Conservation (phyloP, 768 basidiomycete species). For the Sporobolomyces pararoseus region DNA sequence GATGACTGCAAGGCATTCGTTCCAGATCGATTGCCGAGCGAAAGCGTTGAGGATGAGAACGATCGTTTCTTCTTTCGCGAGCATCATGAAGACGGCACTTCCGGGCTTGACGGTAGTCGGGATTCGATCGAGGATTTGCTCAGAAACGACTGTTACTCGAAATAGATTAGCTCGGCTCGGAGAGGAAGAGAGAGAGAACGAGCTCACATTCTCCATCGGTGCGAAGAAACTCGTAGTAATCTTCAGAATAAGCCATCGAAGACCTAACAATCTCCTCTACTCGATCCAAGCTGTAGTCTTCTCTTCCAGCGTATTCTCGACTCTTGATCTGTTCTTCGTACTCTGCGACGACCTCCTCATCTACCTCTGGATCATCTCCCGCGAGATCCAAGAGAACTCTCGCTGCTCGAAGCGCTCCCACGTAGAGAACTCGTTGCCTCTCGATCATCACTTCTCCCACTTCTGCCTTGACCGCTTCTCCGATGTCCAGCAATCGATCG, state of each 20-base stretch:
- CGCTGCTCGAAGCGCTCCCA: neutral
- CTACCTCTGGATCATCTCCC: conserved; percentile 8
- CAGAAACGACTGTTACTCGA: conserved; percentile 8
- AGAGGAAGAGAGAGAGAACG: neutral
- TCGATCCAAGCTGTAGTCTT: conserved; percentile 16
- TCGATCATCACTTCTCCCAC: conserved; percentile 14
- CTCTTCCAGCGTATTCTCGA: conserved; percentile 17
- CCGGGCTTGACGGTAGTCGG: conserved; percentile 1
- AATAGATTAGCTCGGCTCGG: neutral
- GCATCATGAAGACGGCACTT: neutral
- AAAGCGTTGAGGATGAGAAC: conserved; percentile 27
- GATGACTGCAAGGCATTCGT: conserved; percentile 83
- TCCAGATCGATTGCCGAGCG: conserved; percentile 64
- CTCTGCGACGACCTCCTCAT: conserved; percentile 13
- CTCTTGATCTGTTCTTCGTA: conserved; percentile 11
- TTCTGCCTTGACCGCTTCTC: conserved; percentile 11
- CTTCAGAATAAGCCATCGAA: conserved; percentile 23
- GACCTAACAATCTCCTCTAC: conserved; percentile 17
- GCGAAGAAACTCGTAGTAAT: conserved; percentile 21
- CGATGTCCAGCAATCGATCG: neutral
- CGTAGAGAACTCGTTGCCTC: conserved; percentile 15
- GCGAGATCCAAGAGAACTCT: neutral
- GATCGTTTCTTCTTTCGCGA: conserved; percentile 25
- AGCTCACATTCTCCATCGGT: conserved; percentile 16
- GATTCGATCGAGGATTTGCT: conserved; percentile 27